Base-by-base conservation (phyloP, 2,329 filamentous ascomycete species). In the Trichothecium sympodiale region DNA sequence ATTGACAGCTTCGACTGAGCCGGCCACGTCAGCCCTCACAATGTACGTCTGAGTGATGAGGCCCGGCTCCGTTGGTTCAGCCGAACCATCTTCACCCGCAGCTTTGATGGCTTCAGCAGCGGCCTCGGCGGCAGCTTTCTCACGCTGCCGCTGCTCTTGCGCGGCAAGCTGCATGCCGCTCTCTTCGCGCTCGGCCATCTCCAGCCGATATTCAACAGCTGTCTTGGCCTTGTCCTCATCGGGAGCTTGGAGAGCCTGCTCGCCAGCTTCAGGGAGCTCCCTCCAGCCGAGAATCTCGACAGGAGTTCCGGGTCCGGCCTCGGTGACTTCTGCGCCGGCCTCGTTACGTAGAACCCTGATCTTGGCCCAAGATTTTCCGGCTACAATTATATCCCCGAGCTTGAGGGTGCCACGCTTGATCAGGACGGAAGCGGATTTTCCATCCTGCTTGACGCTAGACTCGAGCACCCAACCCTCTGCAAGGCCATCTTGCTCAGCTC, bases 211-310 rank as follows among this genome's bases (percentile, higher is more conserved):
- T 2, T 80, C 74, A 2, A 89, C 71, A 1, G 91, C 89, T 3
- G 69, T 71, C 49, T 84, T 84, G 26, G 87, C 91, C 42, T 74
- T 80, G 40, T 77, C 72, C 59, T 96, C 88, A 45, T 79, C 77
- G 0, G 73, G 66, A 1, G 88, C 85, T 60, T 96, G 83, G 1
- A 98, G 67, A 8, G 94, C 80, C 61, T 86, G 77, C 48, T 93
- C 84, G 34, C 93, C 93, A 1, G 91, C 89, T 17, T 74, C 70
- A 1, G 91, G 89, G 6, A 74, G 57, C 44, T 86, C 80, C 47
- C 80, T 79, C 91, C 91, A 98, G n/a, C 91, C 91, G 42, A 95
- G 77, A 15, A 98, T 76, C 57, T 96, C 86, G 3, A 94, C 83
- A 0, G 93, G 87, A 18, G 80, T 91, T 26, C 91, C 91, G 0